phyloP scores from a whole-genome alignment of 129 eudicot genomes.

The Pseudognaphalium luteoalbum region DNA sequence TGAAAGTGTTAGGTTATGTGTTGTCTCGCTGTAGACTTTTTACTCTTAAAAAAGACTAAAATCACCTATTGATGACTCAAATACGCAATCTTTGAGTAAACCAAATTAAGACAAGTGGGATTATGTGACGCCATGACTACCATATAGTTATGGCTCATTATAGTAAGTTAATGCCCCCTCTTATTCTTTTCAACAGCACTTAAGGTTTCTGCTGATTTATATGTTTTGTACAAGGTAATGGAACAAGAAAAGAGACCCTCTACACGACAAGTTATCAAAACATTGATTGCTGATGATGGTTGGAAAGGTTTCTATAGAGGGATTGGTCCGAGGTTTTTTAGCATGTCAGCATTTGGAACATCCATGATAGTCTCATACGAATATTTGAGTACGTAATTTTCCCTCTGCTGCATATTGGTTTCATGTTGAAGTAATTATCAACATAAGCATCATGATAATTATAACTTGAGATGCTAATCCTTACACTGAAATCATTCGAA shows the following conservation, averaged over 20 bases:
- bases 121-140: neutral
- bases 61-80: neutral
- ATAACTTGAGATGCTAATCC: neutral
- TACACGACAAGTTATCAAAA: constrained; percentile 67
- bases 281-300: constrained; percentile 81
- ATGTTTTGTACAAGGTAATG: constrained; percentile 57
- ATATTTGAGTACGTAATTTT: constrained; percentile 68
- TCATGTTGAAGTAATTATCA: neutral
- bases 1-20: too few relatives aligned
- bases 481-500: neutral
- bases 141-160: neutral
- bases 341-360: constrained; percentile 99
- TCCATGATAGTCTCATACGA: constrained; percentile 96
- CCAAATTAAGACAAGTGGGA: neutral
- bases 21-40: too few relatives aligned
- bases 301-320: constrained; percentile 93
- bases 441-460: constrained; percentile 4
- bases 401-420: neutral
- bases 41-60: too few relatives aligned
- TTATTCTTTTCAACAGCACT: neutral
- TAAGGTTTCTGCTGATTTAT: constrained; percentile 16
- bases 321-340: constrained; percentile 95
- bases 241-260: constrained; percentile 70
- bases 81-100: neutral
- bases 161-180: neutral